Percentiles rank a stretch among this genome's conserved stretches.
phyloP scores from a whole-genome alignment of 305 asterid species.

The Fraxinus sp. region DNA sequence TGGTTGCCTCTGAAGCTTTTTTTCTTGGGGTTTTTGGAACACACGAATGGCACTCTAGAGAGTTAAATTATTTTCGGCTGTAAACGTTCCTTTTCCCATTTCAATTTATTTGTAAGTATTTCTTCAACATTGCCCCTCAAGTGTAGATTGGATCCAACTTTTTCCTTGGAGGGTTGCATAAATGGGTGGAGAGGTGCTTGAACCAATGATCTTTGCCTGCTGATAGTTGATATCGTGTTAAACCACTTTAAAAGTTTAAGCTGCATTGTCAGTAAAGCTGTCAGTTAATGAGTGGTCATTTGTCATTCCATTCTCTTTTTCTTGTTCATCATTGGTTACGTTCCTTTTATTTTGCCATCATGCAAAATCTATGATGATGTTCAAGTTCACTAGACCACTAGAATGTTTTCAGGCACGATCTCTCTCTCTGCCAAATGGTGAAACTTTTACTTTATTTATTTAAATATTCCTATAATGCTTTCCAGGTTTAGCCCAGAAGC shows the following conservation, averaged over 20 bases:
- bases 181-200: background rate
- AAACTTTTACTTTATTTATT: background rate
- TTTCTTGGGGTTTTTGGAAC: background rate
- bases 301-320: background rate
- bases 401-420: background rate
- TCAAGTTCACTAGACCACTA: background rate
- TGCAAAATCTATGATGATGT: background rate
- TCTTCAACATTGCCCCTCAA: background rate
- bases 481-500: slow-evolving; percentile 52
- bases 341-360: background rate
- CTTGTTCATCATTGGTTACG: background rate
- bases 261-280: background rate
- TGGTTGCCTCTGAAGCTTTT: background rate
- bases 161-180: background rate
- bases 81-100: background rate
- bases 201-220: background rate
- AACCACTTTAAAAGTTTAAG: background rate
- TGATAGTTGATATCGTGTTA: background rate
- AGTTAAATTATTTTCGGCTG: background rate
- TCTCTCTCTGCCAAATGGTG: background rate
- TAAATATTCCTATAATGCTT: background rate
- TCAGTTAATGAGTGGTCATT: background rate
- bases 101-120: background rate
- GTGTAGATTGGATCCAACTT: background rate
- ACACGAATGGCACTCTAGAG: background rate